Evolutionary conservation across 2,329 filamentous ascomycete genomes (phyloP).

Genomic region (Aspergillus eucalypticola): DNA sequence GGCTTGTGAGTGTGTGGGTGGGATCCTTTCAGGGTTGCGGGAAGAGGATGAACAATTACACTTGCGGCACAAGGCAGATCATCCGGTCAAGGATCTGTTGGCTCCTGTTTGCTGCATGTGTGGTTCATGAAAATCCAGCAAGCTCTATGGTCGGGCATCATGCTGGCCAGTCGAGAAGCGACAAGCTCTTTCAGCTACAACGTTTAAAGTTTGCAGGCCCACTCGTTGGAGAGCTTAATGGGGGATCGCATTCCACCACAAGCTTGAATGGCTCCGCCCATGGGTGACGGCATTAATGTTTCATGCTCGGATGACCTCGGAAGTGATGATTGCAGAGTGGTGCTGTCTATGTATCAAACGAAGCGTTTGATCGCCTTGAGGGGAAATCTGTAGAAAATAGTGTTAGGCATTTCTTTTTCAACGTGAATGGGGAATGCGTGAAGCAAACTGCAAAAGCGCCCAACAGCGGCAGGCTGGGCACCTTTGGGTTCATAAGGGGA

Average conservation of each 20-base stretch:
- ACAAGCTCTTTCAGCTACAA: neutral
- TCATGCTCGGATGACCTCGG: constrained; percentile 22
- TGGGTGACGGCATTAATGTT: constrained; percentile 22
- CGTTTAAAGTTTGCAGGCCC: constrained; percentile 6
- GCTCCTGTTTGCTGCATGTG: neutral
- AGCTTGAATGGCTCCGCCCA: neutral
- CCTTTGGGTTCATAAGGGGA: neutral
- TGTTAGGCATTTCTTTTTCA: neutral
- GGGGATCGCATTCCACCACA: neutral
- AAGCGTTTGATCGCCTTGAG: too few species aligned
- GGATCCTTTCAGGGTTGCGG: neutral
- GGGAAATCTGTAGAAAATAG: neutral
- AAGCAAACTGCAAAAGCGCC: constrained; percentile 1
- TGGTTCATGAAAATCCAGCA: neutral
- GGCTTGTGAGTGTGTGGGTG: too few species aligned
- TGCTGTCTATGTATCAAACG: neutral
- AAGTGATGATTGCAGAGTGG: constrained; percentile 2
- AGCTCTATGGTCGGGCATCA: neutral
- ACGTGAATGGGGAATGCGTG: neutral
- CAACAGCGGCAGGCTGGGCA: neutral
- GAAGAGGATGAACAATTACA: neutral
- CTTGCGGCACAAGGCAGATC: neutral
- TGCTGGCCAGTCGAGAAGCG: neutral
- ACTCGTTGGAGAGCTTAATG: constrained; percentile 1
- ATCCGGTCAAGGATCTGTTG: neutral